Percentiles rank a stretch among this genome's conserved stretches.
These are phyloP conservation scores for Mycena kentingensis DNA, from an alignment of 768 basidiomycete species.

Conservation along the genomic window DNA sequence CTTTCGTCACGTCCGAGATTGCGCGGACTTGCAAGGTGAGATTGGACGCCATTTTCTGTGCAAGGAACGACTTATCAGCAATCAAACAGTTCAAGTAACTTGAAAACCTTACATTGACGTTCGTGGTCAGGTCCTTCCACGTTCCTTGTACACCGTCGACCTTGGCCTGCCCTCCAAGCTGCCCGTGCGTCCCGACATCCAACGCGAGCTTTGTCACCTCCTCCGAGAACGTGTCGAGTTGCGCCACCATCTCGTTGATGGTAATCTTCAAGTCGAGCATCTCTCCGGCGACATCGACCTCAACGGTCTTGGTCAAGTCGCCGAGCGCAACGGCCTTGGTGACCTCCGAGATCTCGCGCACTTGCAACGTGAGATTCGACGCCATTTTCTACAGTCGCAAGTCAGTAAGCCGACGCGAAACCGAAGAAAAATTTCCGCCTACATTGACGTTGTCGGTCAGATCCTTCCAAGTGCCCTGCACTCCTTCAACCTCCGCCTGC, in stretches of 20 bases:
- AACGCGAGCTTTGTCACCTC: no score
- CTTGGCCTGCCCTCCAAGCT: constrained; percentile 67
- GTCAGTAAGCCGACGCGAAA: constrained; percentile 65
- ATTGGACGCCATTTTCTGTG: constrained; percentile 52
- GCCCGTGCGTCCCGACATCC: no score
- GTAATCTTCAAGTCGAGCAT: constrained; percentile 84
- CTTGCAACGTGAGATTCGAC: constrained; percentile 67
- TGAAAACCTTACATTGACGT: constrained; percentile 62
- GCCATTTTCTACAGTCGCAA: constrained; percentile 62
- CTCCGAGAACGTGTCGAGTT: constrained; percentile 69
- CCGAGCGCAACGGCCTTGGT: constrained; percentile 75
- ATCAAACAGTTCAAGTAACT: constrained; percentile 62
- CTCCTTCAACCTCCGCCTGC: constrained; percentile 69
- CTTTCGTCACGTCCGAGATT: constrained; percentile 75
- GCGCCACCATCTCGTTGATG: constrained; percentile 84
- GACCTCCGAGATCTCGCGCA: constrained; percentile 77
- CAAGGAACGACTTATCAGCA: no score
- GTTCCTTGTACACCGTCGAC: constrained; percentile 74
- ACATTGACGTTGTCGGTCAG: constrained; percentile 61
- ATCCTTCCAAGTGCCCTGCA: constrained; percentile 70
- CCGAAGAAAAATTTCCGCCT: constrained; percentile 59
- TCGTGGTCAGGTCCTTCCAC: constrained; percentile 63
- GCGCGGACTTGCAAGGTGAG: constrained; percentile 60
- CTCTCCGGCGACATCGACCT: constrained; percentile 81
- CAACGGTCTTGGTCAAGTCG: constrained; percentile 70